Base-by-base conservation (phyloP, 441 rosid genomes). In the Populus hybrid region DNA sequence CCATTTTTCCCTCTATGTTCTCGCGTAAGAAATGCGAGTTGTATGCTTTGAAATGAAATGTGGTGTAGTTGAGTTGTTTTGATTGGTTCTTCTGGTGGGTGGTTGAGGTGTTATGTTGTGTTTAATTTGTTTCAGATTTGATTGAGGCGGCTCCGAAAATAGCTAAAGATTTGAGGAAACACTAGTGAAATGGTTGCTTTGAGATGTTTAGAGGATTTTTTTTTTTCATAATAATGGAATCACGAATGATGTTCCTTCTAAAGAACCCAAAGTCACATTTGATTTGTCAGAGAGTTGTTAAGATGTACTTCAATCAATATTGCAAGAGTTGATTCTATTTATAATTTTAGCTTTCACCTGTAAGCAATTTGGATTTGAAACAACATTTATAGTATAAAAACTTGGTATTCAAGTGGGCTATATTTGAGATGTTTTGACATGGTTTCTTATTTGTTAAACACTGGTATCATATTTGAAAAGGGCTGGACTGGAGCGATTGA, bases 121-220 rank as follows among this genome's bases (percentile, higher is more conserved):
- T 78, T 70, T 79, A 9, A 26, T 72, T 70, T 70, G 9, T 70
- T 71, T 42, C 79, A 91, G 91, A 78, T 68, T 75, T 88, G 84
- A 75, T 91, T 50, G 83, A 85, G 77, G 84, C 68, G 57, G 82
- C 86, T 71, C 86, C 90, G 11, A 81, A 81, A 26, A 78, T 80
- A 3, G 79, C 82, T 0, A 83, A 77, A 73, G 81, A 78, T 42
- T 57, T 79, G 59, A 79, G 82, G 5, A 74, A 80, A 75, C 30
- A 78, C 85, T 4, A 82, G 80, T 79, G 93, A 91, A 79, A 79
- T 74, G 80, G 18, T 88, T 81, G 83, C 91, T 81, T 84, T 89
- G 83, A 88, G 89, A 74, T 87, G 88, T 69, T 81, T 88, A 80
- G 91, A 89, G 84, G 85, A 84, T 78, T 82, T 76, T 82, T 91